A percentile compares a stretch with the other conserved stretches of the same genome.
Conservation (phyloP, 352 stramenopile genomes). For the Pythium insidiosum region DNA sequence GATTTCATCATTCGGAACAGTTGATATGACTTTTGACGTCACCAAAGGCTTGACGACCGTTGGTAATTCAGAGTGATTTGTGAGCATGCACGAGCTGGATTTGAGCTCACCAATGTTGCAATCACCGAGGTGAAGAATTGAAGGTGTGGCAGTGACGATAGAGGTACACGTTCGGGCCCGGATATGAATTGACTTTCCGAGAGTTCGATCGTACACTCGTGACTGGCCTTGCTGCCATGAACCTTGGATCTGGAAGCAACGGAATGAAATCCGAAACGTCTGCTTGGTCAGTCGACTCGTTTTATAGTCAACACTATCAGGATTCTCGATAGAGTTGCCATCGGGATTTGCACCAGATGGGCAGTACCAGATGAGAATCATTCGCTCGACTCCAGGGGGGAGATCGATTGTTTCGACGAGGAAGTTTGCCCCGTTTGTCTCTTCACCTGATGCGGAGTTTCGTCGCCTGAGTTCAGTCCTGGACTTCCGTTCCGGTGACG, state of each 20-base stretch:
- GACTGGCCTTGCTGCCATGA: constrained; percentile 82
- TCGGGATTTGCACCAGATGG: constrained; percentile 19
- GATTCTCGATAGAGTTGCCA: constrained; percentile 13
- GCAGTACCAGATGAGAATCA: constrained; percentile 86
- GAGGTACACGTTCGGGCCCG: constrained; percentile 82
- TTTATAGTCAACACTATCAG: constrained; percentile 74
- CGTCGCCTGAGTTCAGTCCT: constrained; percentile 38
- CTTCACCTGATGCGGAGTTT: constrained; percentile 34
- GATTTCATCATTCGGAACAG: constrained; percentile 84
- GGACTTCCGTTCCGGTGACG: constrained; percentile 61
- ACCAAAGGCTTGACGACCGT: constrained; percentile 83
- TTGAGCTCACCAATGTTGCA: constrained; percentile 88
- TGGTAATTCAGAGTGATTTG: constrained; percentile 85
- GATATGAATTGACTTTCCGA: constrained; percentile 84
- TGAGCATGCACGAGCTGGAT: constrained; percentile 79
- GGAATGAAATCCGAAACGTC: constrained; percentile 82
- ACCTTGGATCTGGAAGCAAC: constrained; percentile 82
- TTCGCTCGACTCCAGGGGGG: constrained; percentile 78
- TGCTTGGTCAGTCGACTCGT: constrained; percentile 76
- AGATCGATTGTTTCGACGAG: constrained; percentile 84
- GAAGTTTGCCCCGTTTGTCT: constrained; percentile 75
- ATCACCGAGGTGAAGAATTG: constrained; percentile 78
- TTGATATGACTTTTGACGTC: constrained; percentile 86
- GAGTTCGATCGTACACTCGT: constrained; percentile 75
- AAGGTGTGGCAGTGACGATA: constrained; percentile 78